These are phyloP conservation scores for Galium porrigens DNA, from an alignment of 305 asterid species.

Conservation along the genomic window DNA sequence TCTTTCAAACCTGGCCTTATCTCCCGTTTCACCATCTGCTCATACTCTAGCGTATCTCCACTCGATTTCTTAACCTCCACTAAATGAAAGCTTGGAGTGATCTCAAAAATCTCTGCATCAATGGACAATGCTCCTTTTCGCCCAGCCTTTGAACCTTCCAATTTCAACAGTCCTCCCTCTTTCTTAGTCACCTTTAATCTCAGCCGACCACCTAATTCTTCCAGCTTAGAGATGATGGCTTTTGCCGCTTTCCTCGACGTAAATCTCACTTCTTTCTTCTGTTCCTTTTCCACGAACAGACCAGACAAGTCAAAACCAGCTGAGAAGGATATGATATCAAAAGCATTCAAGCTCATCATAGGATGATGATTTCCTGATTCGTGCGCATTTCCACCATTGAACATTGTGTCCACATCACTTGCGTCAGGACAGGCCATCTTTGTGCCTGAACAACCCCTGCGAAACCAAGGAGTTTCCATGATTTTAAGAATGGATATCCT, in stretches of 20 bases:
- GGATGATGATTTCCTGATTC: constrained; percentile 25
- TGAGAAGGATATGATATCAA: constrained; percentile 56
- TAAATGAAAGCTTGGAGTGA: constrained; percentile 40
- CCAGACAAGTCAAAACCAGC: constrained; percentile 61
- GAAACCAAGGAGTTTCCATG: constrained; percentile 31
- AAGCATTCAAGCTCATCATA: constrained; percentile 39
- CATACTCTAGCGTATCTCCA: constrained; percentile 62
- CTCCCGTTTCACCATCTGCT: constrained; percentile 44
- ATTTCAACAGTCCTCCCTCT: constrained; percentile 39
- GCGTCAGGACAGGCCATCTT: not conserved
- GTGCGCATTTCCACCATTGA: constrained; percentile 13
- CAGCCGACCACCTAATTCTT: constrained; percentile 37
- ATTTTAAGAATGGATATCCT: constrained; percentile 48
- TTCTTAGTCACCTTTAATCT: constrained; percentile 50
- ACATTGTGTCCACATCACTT: constrained; percentile 10
- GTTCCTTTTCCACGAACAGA: constrained; percentile 20
- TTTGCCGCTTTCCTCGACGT: constrained; percentile 37
- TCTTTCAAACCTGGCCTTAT: constrained; percentile 52
- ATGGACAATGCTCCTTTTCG: constrained; percentile 51
- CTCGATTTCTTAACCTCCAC: constrained; percentile 53
- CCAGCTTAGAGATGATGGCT: constrained; percentile 41
- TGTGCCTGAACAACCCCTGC: constrained; percentile 23
- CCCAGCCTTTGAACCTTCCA: constrained; percentile 42
- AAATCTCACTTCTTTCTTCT: constrained; percentile 35
- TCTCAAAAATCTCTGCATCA: constrained; percentile 54